Conservation (phyloP, 2,329 filamentous ascomycete genomes). For the Apiospora koreana region DNA sequence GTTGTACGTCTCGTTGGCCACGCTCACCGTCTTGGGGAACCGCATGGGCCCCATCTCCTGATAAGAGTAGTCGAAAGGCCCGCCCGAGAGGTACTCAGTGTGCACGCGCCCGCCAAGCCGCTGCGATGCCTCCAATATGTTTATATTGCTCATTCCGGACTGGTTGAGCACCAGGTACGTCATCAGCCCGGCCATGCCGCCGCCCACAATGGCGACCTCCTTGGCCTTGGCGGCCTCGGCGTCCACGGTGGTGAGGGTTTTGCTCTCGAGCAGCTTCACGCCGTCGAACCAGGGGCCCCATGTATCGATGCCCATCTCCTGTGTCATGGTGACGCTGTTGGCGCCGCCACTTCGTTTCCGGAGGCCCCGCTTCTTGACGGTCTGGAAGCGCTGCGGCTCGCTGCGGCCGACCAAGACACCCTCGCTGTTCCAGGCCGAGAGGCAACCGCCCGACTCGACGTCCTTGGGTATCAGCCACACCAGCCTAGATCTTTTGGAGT, state of each 20-base stretch:
- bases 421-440: slow-evolving; percentile 39
- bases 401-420: slow-evolving; percentile 38
- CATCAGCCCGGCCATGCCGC: slow-evolving; percentile 66
- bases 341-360: slow-evolving; percentile 34
- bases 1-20: slow-evolving; percentile 56
- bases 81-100: slow-evolving; percentile 62
- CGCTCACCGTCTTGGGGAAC: slow-evolving; percentile 55
- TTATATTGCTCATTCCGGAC: slow-evolving; percentile 59
- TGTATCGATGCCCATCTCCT: slow-evolving; percentile 47
- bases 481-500: slow-evolving; percentile 27
- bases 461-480: slow-evolving; percentile 37
- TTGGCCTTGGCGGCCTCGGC: slow-evolving; percentile 57
- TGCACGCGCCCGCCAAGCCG: slow-evolving; percentile 65
- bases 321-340: slow-evolving; percentile 51
- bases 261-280: slow-evolving; percentile 57
- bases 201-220: slow-evolving; percentile 63
- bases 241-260: slow-evolving; percentile 53
- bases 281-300: slow-evolving; percentile 67
- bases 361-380: slow-evolving; percentile 26
- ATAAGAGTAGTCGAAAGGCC: slow-evolving; percentile 64
- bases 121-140: slow-evolving; percentile 61
- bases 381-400: slow-evolving; percentile 31
- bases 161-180: slow-evolving; percentile 52
- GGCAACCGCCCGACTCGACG: slow-evolving; percentile 35
- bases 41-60: slow-evolving; percentile 69